A percentile compares a stretch with the other conserved stretches of the same genome.
Evolutionary conservation across 176 grass and related monocot genomes (phyloP).

Genomic region (Alloteropsis semialata): DNA sequence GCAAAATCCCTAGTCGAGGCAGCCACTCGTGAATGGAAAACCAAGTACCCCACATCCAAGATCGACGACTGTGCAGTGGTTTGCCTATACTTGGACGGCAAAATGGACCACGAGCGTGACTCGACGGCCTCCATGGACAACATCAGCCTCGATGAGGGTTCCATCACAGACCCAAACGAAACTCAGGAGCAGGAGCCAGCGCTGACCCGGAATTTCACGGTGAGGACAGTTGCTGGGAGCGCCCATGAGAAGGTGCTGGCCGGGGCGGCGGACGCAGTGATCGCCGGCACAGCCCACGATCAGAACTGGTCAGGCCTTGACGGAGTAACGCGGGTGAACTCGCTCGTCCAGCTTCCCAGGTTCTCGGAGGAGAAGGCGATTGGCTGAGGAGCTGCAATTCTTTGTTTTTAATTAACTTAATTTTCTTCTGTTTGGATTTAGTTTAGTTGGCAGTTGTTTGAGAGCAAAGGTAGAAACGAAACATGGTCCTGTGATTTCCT

Average conservation of each 20-base stretch:
- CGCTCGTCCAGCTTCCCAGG: slow-evolving; percentile 88
- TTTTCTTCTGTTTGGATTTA: slow-evolving; percentile 18
- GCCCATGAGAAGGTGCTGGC: slow-evolving; percentile 38
- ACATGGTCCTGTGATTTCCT: slow-evolving; percentile 26
- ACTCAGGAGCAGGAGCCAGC: slow-evolving; percentile 47
- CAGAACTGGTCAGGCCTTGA: slow-evolving; percentile 81
- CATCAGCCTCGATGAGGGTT: slow-evolving; percentile 46
- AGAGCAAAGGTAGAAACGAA: slow-evolving; percentile 28
- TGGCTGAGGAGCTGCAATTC: slow-evolving; percentile 34
- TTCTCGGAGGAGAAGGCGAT: slow-evolving; percentile 67
- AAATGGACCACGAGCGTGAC: slow-evolving; percentile 54
- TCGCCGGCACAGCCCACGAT: slow-evolving; percentile 22
- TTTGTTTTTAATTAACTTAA: slow-evolving; percentile 14
- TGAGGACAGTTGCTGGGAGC: slow-evolving; percentile 50
- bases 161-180: slow-evolving; percentile 42
- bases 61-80: slow-evolving; percentile 92
- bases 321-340: slow-evolving; percentile 90
- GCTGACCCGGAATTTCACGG: slow-evolving; percentile 72
- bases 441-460: slow-evolving; percentile 29
- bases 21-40: slow-evolving; percentile 88
- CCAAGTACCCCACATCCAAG: slow-evolving; percentile 85
- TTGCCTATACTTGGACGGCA: slow-evolving; percentile 80
- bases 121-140: slow-evolving; percentile 54
- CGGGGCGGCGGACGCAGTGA: background rate
- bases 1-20: slow-evolving; percentile 74